Base-by-base conservation (phyloP, 2,329 filamentous ascomycete genomes). In the Fusarium mundagurra region DNA sequence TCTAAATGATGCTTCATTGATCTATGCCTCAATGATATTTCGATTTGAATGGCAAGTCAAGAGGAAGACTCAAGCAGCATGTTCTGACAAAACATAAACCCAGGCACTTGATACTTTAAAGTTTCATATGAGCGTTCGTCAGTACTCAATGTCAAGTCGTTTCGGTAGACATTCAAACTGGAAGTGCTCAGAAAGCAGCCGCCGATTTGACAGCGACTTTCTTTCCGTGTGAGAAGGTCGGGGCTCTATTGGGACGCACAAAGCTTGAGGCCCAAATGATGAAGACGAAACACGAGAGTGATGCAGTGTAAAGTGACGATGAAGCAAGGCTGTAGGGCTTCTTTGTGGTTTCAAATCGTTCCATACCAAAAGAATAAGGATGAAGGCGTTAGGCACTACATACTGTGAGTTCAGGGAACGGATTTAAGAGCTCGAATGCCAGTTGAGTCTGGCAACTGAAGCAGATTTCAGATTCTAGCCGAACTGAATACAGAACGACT, bases 1-100 rank as follows among this genome's bases (percentile, higher is more conserved):
- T 20, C 7, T 12, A 0, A 27, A 9, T 9, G 17, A 20, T 10
- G 17, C 17, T 5, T 27, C 17, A 14, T 20, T 6, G 5, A 17
- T 8, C 5, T 6, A 9, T 27, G 6, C 27, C 7, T 27, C 10
- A 12, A 3, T 27, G 22, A 18, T 12, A 20, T 20, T 20, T 45
- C 11, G 8, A 27, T 27, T 8, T 8, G 24, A 45, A 47, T 6
- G 11, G 20, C 6, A 22, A 39, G 38, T 4, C 11, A 22, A 13
- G 18, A 20, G 20, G 11, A 8, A 13, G 11, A 22, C 20, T 22
- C 20, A 39, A 8, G 38, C 20, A 39, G 38, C 6, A 22, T 13
- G 38, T 22, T 22, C 38, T 13, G 11, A 22, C 11, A 39, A 20
- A 22, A 22, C 18, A 39, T 20, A 39, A 39, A 12, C 18, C 38